Evolutionary conservation across 1,284 basidiomycete species (phyloP).

Genomic region (Cutaneotrichosporon cavernicola): DNA sequence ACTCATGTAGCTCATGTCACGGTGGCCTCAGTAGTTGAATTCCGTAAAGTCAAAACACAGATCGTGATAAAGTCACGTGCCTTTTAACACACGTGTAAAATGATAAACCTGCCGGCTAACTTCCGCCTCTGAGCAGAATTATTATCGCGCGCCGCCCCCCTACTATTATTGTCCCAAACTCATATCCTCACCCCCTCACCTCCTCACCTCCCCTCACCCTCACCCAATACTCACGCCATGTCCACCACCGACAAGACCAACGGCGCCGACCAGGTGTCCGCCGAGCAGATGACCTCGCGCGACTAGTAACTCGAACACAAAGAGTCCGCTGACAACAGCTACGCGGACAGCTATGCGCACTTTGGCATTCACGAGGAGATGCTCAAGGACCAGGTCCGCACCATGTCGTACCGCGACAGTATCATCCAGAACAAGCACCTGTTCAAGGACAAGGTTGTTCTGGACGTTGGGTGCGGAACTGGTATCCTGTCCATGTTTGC

Average conservation of each 20-base stretch:
- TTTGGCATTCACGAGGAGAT: conserved; percentile 95
- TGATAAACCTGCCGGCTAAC: not conserved
- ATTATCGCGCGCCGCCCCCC: conserved; percentile 19
- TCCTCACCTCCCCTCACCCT: not conserved
- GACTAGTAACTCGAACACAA: conserved; percentile 41
- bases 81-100: conserved; percentile 1
- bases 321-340: conserved; percentile 59
- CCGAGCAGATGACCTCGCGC: conserved; percentile 47
- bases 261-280: conserved; percentile 39
- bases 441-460: conserved; percentile 93
- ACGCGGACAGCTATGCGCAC: conserved; percentile 79
- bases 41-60: not conserved
- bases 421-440: conserved; percentile 94
- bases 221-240: conserved; percentile 13
- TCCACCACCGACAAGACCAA: conserved; percentile 34
- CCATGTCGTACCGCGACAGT: conserved; percentile 88
- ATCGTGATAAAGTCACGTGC: conserved; percentile 7
- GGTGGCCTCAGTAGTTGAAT: not conserved
- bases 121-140: conserved; percentile 23
- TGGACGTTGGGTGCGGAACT: conserved; percentile 98
- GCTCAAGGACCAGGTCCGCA: conserved; percentile 96
- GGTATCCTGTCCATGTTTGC: conserved; percentile 99
- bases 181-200: not conserved
- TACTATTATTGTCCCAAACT: conserved; percentile 6
- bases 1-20: no score